A percentile compares a stretch with the other conserved stretches of the same genome.
Conservation (phyloP, 169 alveolate species). For the Plasmodium coatneyi region DNA sequence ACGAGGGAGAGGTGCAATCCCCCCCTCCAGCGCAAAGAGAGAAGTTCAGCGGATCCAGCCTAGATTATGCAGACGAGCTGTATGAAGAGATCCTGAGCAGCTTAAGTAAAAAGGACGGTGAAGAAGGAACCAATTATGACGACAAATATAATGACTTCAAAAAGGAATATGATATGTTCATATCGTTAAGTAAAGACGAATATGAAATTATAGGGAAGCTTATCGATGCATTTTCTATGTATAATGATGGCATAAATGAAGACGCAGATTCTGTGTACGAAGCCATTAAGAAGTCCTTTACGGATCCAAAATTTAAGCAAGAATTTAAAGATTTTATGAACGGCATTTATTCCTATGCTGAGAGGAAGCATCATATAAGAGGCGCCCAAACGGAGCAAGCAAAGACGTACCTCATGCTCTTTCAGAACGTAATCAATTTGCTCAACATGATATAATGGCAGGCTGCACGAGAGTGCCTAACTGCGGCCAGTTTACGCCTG, state of each 20-base stretch:
- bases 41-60: not conserved
- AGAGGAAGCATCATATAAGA: not conserved
- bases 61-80: not conserved
- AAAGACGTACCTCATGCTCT: not conserved
- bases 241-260: not conserved
- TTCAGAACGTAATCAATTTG: not conserved
- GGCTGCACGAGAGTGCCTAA: not conserved
- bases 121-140: not conserved
- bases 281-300: constrained; percentile 14
- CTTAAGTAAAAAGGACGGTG: not conserved
- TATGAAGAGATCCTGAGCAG: not conserved
- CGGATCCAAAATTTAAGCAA: not conserved
- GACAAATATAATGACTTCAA: constrained; percentile 15
- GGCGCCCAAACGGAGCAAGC: not conserved
- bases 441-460: not conserved
- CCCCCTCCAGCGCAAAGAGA: not conserved
- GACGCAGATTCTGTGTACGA: constrained; percentile 19
- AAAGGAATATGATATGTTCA: constrained; percentile 14
- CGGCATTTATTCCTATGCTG: not conserved
- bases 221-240: not conserved
- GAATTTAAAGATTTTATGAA: constrained; percentile 1
- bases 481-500: not conserved
- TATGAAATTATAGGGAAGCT: constrained; percentile 23
- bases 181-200: constrained; percentile 3
- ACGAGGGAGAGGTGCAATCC: not conserved